phyloP scores from a whole-genome alignment of 108 stramenopile species.

The Nitzschia palea region DNA sequence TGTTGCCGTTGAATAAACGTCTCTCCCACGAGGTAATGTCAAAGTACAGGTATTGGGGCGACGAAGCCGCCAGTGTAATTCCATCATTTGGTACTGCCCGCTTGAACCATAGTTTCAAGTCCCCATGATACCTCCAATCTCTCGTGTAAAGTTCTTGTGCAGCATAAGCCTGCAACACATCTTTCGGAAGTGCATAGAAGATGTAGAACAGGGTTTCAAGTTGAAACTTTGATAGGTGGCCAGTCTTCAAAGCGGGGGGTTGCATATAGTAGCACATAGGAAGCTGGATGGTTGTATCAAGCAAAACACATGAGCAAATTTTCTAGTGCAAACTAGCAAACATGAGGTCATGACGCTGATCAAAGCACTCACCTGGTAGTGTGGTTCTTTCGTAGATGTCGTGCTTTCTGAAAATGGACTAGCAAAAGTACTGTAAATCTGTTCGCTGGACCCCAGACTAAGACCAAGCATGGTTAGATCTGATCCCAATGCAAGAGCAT shows the following conservation, averaged over 20 bases:
- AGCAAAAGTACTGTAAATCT: slow-evolving; percentile 91
- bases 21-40: slow-evolving; percentile 90
- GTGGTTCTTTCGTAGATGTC: slow-evolving; percentile 85
- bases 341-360: not conserved
- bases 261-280: slow-evolving; percentile 97
- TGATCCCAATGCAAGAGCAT: slow-evolving; percentile 91
- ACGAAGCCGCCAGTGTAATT: slow-evolving; percentile 39
- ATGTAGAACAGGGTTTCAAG: slow-evolving; percentile 99
- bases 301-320: not conserved
- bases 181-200: slow-evolving; percentile 97
- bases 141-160: slow-evolving; percentile 97
- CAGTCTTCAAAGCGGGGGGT: slow-evolving; percentile 88
- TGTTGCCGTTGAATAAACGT: slow-evolving; percentile 78
- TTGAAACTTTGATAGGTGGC: slow-evolving; percentile 94
- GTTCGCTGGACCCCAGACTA: slow-evolving; percentile 91
- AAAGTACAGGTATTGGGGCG: slow-evolving; percentile 87
- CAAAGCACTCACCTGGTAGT: slow-evolving; percentile 77
- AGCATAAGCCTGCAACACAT: slow-evolving; percentile 94
- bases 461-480: slow-evolving; percentile 96
- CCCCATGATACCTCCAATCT: slow-evolving; percentile 96
- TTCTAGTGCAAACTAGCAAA: not conserved
- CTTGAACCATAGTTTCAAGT: slow-evolving; percentile 96
- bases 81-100: slow-evolving; percentile 74
- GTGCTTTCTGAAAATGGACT: slow-evolving; percentile 90
- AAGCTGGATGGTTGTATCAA: slow-evolving; percentile 40